Base-by-base conservation (phyloP, 495 filamentous ascomycete genomes). In the Daldinia caldariorum region DNA sequence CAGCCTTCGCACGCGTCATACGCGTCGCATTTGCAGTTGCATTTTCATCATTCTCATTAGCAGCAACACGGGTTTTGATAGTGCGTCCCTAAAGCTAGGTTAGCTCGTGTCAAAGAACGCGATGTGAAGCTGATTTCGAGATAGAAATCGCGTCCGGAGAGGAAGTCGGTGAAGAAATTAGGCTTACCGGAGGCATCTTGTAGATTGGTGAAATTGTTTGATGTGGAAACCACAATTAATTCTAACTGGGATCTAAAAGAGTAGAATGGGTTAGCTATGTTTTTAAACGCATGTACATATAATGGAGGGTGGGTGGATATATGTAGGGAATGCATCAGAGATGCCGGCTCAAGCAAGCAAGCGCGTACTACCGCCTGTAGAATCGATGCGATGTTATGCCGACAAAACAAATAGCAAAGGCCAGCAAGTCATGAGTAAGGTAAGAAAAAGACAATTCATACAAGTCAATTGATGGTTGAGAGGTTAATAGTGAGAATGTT, bases 41-140 rank as follows among this genome's bases (percentile, higher is more conserved):
- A 74, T 97, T 97, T 84, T 98, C 95, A 75, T 97, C 95, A 75
- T 97, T 97, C 81, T 97, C 93, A 78, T 97, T 94, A 73, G 89
- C 89, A 65, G 89, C 81, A 70, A 87, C 85, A 80, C 93, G 89
- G 47, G 69, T 73, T 61, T 73, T 75, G 49, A 72, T 72, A 67
- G 79, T 67, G 61, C 78, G 78, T 76, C 74, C 69, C 78, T 82
- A 54, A 18, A 12, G 63, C 39, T 26, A 26, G 2, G 68, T 75
- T 41, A 75, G 69, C 58, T 22, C 38, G 18, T 16, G 32, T 66
- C 32, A 32, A 61, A 29, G 7, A 26, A 64, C 45, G 63, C 66
- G 56, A 43, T 49, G 45, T 43, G 18, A 22, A 31, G 31, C 34
- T 41, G 64, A 59, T 58, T 57, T 35, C 12, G 60, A 61, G 26